Evolutionary conservation across 2,329 filamentous ascomycete species (phyloP).

Genomic region (Xylaria sp.): DNA sequence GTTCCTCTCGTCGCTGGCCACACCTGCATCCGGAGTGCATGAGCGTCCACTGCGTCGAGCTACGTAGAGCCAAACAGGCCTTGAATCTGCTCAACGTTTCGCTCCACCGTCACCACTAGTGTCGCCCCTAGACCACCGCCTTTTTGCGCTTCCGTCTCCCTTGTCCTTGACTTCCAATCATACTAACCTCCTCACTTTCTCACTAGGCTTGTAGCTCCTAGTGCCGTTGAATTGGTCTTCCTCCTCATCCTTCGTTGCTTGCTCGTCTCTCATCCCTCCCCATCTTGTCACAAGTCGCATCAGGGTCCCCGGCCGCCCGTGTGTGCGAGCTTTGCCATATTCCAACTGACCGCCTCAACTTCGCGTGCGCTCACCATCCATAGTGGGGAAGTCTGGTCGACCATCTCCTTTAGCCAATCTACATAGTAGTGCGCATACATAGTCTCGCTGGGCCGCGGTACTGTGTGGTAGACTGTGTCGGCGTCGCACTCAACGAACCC

Average conservation of each 20-base stretch:
- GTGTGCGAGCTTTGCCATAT: constrained; percentile 30
- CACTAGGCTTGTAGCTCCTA: background rate
- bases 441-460: constrained; percentile 17
- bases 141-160: constrained; percentile 30
- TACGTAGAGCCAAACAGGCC: constrained; percentile 27
- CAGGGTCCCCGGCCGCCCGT: constrained; percentile 9
- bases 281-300: background rate
- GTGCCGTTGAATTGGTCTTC: constrained; percentile 11
- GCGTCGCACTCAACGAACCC: constrained; percentile 9
- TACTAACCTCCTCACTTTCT: background rate
- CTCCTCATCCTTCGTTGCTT: constrained; percentile 6
- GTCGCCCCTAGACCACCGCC: constrained; percentile 19
- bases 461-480: constrained; percentile 26
- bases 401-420: constrained; percentile 25
- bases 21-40: constrained; percentile 41
- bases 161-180: constrained; percentile 25
- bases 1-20: constrained; percentile 42
- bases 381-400: constrained; percentile 26
- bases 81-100: constrained; percentile 20
- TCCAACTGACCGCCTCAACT: constrained; percentile 40
- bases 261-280: background rate
- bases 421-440: constrained; percentile 19
- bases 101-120: constrained; percentile 26
- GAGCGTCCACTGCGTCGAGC: constrained; percentile 30
- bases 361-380: constrained; percentile 27